These are phyloP conservation scores for Stellera chamaejasme DNA, from an alignment of 345 rosid genomes.

Conservation along the genomic window DNA sequence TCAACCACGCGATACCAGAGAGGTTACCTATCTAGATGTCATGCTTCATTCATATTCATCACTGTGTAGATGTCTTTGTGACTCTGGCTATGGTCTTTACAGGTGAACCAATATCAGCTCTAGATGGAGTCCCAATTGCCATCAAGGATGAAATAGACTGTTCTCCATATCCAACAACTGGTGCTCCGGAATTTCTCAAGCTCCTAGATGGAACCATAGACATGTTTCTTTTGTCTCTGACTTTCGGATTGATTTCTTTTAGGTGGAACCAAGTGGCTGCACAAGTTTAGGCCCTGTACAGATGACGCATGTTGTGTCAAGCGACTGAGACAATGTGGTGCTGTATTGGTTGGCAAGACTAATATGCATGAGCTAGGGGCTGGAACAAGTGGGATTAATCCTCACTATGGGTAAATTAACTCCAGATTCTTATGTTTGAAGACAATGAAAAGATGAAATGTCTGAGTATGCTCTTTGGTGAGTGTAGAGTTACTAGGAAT, in stretches of 20 bases:
- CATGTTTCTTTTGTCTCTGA: background rate
- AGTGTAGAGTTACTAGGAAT: constrained; percentile 44
- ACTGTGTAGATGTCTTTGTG: background rate
- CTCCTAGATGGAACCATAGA: background rate
- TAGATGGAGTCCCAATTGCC: constrained; percentile 71
- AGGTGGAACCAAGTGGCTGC: constrained; percentile 83
- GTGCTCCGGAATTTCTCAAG: constrained; percentile 16
- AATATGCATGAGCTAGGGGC: constrained; percentile 87
- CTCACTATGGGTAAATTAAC: constrained; percentile 51
- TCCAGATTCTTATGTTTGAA: no score
- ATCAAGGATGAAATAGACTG: constrained; percentile 78
- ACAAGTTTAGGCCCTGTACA: constrained; percentile 39
- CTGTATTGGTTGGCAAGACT: constrained; percentile 59
- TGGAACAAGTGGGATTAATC: constrained; percentile 74
- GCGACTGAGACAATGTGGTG: constrained; percentile 60
- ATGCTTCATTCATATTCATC: background rate
- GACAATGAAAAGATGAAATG: background rate
- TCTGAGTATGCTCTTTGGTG: background rate
- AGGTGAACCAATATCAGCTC: constrained; percentile 55
- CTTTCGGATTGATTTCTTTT: constrained; percentile 1
- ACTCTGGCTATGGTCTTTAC: constrained; percentile 4
- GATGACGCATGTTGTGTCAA: constrained; percentile 49
- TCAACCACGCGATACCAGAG: constrained; percentile 45
- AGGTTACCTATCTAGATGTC: constrained; percentile 24
- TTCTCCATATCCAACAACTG: constrained; percentile 68